Conservation (phyloP, 1,139 yeast genomes). For the Candida anutae region DNA sequence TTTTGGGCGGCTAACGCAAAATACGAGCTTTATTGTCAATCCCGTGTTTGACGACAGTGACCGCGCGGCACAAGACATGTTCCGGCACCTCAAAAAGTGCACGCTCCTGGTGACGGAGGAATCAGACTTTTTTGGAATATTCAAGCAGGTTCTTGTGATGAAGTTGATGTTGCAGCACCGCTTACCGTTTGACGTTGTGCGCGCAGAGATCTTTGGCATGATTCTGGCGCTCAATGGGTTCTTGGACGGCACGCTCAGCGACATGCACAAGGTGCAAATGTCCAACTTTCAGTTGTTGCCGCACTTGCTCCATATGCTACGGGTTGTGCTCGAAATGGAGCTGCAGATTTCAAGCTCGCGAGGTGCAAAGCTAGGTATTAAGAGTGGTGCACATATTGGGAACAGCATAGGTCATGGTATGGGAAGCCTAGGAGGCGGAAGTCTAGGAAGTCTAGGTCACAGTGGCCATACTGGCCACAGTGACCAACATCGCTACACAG, state of each 20-base stretch:
- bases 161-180: slow-evolving; percentile 25
- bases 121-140: slow-evolving; percentile 11
- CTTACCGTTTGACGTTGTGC: slow-evolving; percentile 12
- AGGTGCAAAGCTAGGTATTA: too few relatives aligned
- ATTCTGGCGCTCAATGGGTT: slow-evolving; percentile 15
- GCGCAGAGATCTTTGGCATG: slow-evolving; percentile 16
- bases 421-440: too few relatives aligned
- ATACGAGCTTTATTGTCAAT: slow-evolving; percentile 9
- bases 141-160: slow-evolving; percentile 21
- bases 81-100: slow-evolving; percentile 2
- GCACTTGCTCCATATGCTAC: slow-evolving; percentile 27
- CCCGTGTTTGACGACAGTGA: slow-evolving; percentile 1
- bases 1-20: slow-evolving; percentile 7
- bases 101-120: slow-evolving; percentile 2
- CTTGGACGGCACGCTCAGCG: slow-evolving; percentile 16
- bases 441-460: too few relatives aligned
- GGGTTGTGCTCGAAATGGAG: slow-evolving; percentile 13
- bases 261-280: slow-evolving; percentile 22
- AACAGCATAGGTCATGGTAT: too few relatives aligned
- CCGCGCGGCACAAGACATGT: background rate
- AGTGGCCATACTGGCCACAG: too few relatives aligned
- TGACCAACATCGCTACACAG: too few relatives aligned
- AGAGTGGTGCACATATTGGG: too few relatives aligned
- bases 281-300: slow-evolving; percentile 29
- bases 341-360: background rate